Percentiles rank a stretch among this genome's conserved stretches.
Evolutionary conservation across 2,329 filamentous ascomycete species (phyloP).

Genomic region (Aciculosporium take): DNA sequence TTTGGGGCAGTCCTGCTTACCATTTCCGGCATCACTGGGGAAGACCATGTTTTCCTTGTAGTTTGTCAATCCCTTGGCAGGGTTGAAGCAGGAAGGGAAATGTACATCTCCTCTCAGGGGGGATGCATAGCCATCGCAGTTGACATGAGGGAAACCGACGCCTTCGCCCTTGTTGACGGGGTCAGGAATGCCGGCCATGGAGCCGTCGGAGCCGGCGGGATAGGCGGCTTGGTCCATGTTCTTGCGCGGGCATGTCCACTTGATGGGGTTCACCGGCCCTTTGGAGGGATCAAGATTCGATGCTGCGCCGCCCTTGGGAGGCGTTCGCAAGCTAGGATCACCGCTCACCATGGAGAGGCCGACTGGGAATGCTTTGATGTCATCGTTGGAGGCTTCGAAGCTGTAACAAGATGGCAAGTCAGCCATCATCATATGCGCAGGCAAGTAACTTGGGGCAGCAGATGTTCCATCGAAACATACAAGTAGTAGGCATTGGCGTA

Average conservation of each 20-base stretch:
- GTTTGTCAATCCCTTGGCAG: slow-evolving; percentile 41
- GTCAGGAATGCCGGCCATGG: slow-evolving; percentile 39
- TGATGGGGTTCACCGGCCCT: slow-evolving; percentile 37
- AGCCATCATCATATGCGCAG: neutral
- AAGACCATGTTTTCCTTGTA: slow-evolving; percentile 53
- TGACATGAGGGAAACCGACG: slow-evolving; percentile 53
- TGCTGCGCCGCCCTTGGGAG: slow-evolving; percentile 37
- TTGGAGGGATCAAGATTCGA: slow-evolving; percentile 36
- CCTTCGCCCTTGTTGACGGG: slow-evolving; percentile 40
- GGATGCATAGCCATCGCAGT: slow-evolving; percentile 49
- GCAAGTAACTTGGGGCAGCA: neutral
- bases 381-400: slow-evolving; percentile 49
- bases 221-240: slow-evolving; percentile 36
- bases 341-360: slow-evolving; percentile 61
- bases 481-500: slow-evolving; percentile 71
- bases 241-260: slow-evolving; percentile 48
- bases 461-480: slow-evolving; percentile 24
- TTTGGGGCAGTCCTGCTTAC: slow-evolving; percentile 38
- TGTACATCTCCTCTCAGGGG: slow-evolving; percentile 53
- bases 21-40: slow-evolving; percentile 32
- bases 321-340: slow-evolving; percentile 41
- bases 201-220: slow-evolving; percentile 39
- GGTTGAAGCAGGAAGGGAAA: slow-evolving; percentile 64
- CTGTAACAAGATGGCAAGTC: slow-evolving; percentile 15
- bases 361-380: slow-evolving; percentile 53